Percentiles rank a stretch among this genome's conserved stretches.
Conservation (phyloP, 495 filamentous ascomycete species). For the Xylaria sp. region DNA sequence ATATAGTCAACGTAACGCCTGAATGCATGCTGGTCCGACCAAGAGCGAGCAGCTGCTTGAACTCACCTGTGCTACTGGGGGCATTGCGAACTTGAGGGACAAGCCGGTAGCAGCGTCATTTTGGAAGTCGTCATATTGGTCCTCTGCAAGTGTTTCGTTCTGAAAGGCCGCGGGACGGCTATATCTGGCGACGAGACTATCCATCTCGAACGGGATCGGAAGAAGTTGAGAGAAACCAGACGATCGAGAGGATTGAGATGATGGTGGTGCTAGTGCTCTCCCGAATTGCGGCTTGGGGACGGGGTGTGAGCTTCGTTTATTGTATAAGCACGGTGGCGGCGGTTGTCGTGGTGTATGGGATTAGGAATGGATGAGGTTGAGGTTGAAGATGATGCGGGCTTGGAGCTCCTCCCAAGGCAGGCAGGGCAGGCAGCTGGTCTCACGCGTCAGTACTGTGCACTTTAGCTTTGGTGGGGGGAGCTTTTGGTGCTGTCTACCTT, state of each 20-base stretch:
- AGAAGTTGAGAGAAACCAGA: not conserved
- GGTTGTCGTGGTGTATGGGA: conserved; percentile 1
- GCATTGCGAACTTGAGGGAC: conserved; percentile 89
- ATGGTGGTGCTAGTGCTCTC: not conserved
- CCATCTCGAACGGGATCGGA: conserved; percentile 63
- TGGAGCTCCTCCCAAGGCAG: conserved; percentile 30
- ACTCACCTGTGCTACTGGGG: conserved; percentile 88
- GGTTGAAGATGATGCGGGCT: conserved; percentile 27
- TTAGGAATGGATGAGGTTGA: conserved; percentile 22
- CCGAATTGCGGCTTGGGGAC: not conserved
- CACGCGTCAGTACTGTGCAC: conserved; percentile 43
- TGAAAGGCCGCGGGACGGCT: conserved; percentile 69
- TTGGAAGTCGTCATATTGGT: conserved; percentile 71
- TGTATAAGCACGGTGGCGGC: conserved; percentile 1
- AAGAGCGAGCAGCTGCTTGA: not conserved
- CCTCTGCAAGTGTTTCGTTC: conserved; percentile 73
- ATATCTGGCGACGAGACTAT: conserved; percentile 91
- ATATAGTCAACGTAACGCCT: not conserved
- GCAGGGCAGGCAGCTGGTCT: conserved; percentile 41
- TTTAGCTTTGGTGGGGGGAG: conserved; percentile 13
- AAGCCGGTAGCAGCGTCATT: conserved; percentile 69
- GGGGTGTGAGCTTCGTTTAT: not conserved
- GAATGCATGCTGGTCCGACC: not conserved
- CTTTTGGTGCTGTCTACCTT: not conserved
- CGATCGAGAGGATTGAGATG: not conserved